These are phyloP conservation scores for Phytophthora ramorum DNA, from an alignment of 352 stramenopile species.

Conservation along the genomic window DNA sequence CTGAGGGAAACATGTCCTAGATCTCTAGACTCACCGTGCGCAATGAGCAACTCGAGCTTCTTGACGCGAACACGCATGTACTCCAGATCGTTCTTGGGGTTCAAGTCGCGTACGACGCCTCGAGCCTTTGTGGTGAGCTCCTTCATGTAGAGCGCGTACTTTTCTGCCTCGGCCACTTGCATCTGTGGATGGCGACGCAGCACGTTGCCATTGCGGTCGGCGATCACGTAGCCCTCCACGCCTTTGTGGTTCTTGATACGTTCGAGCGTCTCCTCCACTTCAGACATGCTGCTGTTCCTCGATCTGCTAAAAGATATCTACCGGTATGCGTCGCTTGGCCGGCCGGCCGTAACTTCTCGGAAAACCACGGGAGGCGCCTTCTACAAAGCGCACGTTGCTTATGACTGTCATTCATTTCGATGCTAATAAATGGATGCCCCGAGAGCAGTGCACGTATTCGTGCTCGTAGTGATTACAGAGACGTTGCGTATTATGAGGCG, in stretches of 20 bases:
- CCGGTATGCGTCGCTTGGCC: slow-evolving; percentile 6
- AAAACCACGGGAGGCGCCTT: neutral
- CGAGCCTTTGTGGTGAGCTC: slow-evolving; percentile 91
- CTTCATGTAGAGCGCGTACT: slow-evolving; percentile 93
- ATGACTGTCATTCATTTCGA: neutral
- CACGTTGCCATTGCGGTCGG: slow-evolving; percentile 90
- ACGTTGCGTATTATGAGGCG: neutral
- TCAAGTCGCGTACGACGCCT: slow-evolving; percentile 94
- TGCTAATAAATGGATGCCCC: neutral
- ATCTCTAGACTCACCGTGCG: slow-evolving; percentile 68
- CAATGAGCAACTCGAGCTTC: slow-evolving; percentile 93
- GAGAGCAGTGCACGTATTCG: neutral
- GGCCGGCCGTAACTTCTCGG: neutral
- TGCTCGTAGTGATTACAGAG: neutral
- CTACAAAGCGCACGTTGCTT: neutral
- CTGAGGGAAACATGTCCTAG: neutral
- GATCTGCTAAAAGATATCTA: slow-evolving; percentile 20
- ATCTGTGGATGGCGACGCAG: slow-evolving; percentile 92
- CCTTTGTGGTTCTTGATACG: slow-evolving; percentile 95
- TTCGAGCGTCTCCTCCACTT: slow-evolving; percentile 96
- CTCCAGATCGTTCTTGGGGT: slow-evolving; percentile 95
- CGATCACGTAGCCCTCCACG: slow-evolving; percentile 96
- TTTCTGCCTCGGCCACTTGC: slow-evolving; percentile 90
- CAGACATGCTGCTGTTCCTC: slow-evolving; percentile 57
- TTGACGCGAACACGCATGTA: slow-evolving; percentile 94